Evolutionary conservation across 2,329 filamentous ascomycete species (phyloP), one percentile per base, ranked within the genome.

Genomic region (Aureobasidium sp.): DNA sequence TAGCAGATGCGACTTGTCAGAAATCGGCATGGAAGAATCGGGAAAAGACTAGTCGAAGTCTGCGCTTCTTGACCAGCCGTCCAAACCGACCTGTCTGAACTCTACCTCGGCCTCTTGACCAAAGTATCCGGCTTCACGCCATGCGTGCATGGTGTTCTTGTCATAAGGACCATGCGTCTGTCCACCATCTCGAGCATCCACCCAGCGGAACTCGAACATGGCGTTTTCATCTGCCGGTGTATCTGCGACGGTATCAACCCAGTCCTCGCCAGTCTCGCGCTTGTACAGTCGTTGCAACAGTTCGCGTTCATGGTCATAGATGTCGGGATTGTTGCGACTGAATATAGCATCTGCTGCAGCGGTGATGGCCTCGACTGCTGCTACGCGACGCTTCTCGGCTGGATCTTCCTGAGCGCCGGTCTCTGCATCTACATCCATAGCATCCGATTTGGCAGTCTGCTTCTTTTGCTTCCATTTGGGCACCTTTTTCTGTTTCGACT

Each of bases 111-210:
- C 91, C 20, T 64, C 60, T 38, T 50, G 48, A 16, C 90, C 92
- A 79, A 99, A 99, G 77, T 98, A 98, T 3, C 96, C 96, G 29
- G 94, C 94, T 68, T 93, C 90, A 71, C 92, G 90, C 96, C 96
- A 99, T 3, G 93, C 92, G 72, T 90, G 88, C 96, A 99, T 98
- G 43, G 91, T 95, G 7, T 85, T 78, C 10, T 87, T 88, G 75
- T 98, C 94, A 77, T 94, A 99, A 0, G 96, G 95, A 0, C 96
- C 96, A 78, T 99, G 94, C 66, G 88, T 87, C 55, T 88, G 87
- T 15, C 88, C 93, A 33, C 89, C 92, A 74, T 97, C 95, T 47
- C 94, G 87, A 23, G 93, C 93, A 76, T 97, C 94, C 45, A 90
- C 91, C 96, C 96, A 99, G 66, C 93, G 88, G 77, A 94, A 99